These are phyloP conservation scores for Phaffia rhodozyma DNA, from an alignment of 1,284 basidiomycete genomes.

Conservation along the genomic window DNA sequence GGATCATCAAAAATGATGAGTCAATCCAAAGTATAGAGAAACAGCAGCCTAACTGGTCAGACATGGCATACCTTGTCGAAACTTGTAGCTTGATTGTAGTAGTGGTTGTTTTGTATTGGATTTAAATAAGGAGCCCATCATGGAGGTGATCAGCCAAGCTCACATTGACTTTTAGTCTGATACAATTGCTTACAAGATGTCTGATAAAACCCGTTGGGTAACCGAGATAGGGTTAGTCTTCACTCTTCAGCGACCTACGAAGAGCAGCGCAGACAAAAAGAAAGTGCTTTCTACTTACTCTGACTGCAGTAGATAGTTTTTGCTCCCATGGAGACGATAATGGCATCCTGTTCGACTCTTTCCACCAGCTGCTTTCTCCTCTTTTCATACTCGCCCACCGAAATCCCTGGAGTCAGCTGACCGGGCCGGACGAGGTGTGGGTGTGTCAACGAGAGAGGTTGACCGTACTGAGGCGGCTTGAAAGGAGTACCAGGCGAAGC, in stretches of 20 bases:
- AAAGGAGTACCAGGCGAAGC: neutral
- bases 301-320: slow-evolving; percentile 77
- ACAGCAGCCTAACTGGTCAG: slow-evolving; percentile 19
- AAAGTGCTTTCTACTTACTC: slow-evolving; percentile 45
- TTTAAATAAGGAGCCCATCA: too few species aligned
- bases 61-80: slow-evolving; percentile 50
- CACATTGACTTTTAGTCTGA: too few species aligned
- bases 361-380: slow-evolving; percentile 64
- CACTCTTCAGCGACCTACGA: too few species aligned
- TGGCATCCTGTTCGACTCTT: slow-evolving; percentile 56
- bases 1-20: neutral
- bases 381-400: slow-evolving; percentile 67
- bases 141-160: too few species aligned
- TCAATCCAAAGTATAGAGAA: neutral
- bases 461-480: slow-evolving; percentile 40
- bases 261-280: neutral
- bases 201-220: slow-evolving; percentile 24
- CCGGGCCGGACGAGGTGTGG: slow-evolving; percentile 57
- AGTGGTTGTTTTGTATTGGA: too few species aligned
- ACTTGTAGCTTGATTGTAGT: slow-evolving; percentile 62
- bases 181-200: slow-evolving; percentile 43
- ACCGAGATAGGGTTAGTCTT: too few species aligned
- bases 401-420: slow-evolving; percentile 79
- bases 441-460: slow-evolving; percentile 63
- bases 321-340: slow-evolving; percentile 69